Evolutionary conservation across 257 asterid species (phyloP), one percentile per base, ranked within the genome.

Genomic region (Eucommia ulmoides): DNA sequence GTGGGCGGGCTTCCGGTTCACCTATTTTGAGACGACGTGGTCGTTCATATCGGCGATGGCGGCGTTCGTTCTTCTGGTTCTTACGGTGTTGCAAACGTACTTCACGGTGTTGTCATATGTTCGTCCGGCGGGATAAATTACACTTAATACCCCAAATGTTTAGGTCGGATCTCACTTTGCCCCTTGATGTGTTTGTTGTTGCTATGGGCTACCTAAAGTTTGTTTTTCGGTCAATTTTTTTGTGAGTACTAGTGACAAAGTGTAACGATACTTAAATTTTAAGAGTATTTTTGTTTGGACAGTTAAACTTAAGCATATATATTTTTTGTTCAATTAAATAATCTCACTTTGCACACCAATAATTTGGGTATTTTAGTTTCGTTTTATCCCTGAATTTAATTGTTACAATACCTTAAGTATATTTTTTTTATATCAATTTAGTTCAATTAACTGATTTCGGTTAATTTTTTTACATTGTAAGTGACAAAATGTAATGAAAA

Each of bases 1-100:
- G 0, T 77, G 82, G 89, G 97, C 95, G 14, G 76, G 94, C 21
- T 78, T 88, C 47, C 79, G 74, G 77, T 81, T 71, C 24, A 88
- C 89, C 3, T 88, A 88, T 55, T 88, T 88, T 26, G 78, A n/a
- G 1, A 81, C 93, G 19, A 92, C 97, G 0, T 84, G 97, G 95
- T 88, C 95, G 0, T 84, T 88, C 33, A 69, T 84, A 11, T 81
- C 97, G 2, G 95, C 95, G 0, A 18, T 84, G 59, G 95, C 97
- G 20, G 97, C 95, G 12, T 41, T 70, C 0, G 54, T 84, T 33
- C 69, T 88, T 53, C 44, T 88, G 61, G 44, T 77, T 19, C 88
- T 88, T 18, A 72, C 94, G 0, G 49, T 88, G 47, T 58, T 76
- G 11, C 97, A 88, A 70, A 82, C 97, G 0, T 18, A 42, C 24